Evolutionary conservation across 768 basidiomycete genomes (phyloP).

Genomic region (Lactifluus hygrophoroides): DNA sequence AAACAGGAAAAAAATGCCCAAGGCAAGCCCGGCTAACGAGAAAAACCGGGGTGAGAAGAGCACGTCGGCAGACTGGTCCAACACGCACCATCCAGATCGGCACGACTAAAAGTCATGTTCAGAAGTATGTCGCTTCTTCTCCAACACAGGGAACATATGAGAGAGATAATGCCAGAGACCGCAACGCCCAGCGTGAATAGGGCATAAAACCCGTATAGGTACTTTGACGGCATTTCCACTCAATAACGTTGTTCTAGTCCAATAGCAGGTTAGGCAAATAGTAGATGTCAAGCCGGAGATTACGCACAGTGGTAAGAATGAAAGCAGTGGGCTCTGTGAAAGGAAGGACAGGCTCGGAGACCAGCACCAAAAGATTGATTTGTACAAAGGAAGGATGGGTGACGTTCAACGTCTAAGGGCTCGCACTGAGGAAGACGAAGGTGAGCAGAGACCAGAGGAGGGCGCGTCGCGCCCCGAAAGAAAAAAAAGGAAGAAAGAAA

Average conservation of each 20-base stretch:
- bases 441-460: constrained; percentile 24
- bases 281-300: not conserved
- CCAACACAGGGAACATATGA: constrained; percentile 69
- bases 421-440: constrained; percentile 25
- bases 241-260: not conserved
- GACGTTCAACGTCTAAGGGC: constrained; percentile 16
- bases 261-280: not conserved
- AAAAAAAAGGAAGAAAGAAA: constrained; percentile 28
- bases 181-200: constrained; percentile 64
- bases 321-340: not conserved
- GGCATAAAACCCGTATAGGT: constrained; percentile 62
- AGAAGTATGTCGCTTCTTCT: constrained; percentile 56
- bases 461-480: constrained; percentile 9
- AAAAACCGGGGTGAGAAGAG: not conserved
- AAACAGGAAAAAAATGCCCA: constrained; percentile 57
- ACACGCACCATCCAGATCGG: constrained; percentile 52
- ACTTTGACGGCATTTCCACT: constrained; percentile 60
- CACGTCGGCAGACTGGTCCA: not conserved
- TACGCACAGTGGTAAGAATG: not conserved
- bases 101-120: constrained; percentile 56
- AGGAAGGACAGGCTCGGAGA: constrained; percentile 3
- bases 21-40: constrained; percentile 51
- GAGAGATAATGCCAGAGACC: constrained; percentile 53
- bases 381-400: not conserved
- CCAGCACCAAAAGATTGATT: constrained; percentile 8